Evolutionary conservation across 257 asterid genomes (phyloP), one percentile per base, ranked within the genome.

Genomic region (Ophiorrhiza pumila): DNA sequence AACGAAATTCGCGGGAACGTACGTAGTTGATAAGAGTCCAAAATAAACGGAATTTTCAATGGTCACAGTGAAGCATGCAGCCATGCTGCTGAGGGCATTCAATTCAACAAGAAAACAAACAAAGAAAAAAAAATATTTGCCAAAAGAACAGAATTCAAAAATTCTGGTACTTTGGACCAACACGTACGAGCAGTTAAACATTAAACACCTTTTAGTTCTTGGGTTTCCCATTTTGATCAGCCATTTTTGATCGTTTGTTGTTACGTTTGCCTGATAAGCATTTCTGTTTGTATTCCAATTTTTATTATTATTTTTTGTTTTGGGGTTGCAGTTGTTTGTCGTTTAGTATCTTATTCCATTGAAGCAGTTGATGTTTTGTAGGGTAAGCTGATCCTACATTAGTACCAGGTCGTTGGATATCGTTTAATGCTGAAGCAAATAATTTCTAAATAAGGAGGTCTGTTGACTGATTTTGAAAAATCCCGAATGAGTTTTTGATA

Each of bases 21-120:
- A 12, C 31, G 25, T 43, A 56, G 60, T 34, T 1, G 63, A 73
- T 29, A 52, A 2, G 20, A 23, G 17, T 68, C 78, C 90, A 22
- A 77, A 85, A 82, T 61, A 71, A 68, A 69, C 77, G 86, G 81
- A 83, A 74, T 70, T 80, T 80, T 81, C 83, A 83, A 78, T 80
- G 80, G 85, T 68, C 80, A 59, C 59, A n/a, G 64, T 62, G 34
- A 69, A 74, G 72, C 66, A 71, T n/a, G 60, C 74, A 68, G 43
- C 53, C 83, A 76, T 57, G 63, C 52, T 71, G 77, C 74, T 77
- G 77, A 81, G 78, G 85, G 79, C 42, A 69, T 27, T 66, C n/a
- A 61, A 61, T n/a, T n/a, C n/a, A n/a, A 10, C 49, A 69, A 46
- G n/a, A 34, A 42, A 31, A 14, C 25, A n/a, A 45, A 59, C 1